Conservation (phyloP, 148 eudicot genomes). For the Amaranthus cruentus region DNA sequence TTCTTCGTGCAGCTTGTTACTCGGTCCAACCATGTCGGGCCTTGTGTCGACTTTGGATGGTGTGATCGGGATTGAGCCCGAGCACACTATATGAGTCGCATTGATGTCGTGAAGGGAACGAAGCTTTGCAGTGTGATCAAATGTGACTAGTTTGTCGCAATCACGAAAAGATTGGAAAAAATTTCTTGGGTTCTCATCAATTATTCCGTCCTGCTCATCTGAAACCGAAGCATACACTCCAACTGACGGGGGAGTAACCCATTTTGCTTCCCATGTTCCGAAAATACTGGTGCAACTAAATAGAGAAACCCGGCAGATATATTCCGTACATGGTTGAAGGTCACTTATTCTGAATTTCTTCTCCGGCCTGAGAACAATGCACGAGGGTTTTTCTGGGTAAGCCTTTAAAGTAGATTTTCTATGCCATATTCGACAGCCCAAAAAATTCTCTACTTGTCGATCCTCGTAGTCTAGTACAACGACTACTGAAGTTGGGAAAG, state of each 20-base stretch:
- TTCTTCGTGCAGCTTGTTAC: conserved; percentile 19
- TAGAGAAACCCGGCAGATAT: conserved; percentile 42
- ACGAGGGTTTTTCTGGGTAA: conserved; percentile 47
- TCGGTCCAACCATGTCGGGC: conserved; percentile 14
- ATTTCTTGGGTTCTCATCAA: conserved; percentile 12
- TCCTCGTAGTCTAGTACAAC: conserved; percentile 38
- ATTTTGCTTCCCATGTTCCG: conserved; percentile 46
- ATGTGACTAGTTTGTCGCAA: conserved; percentile 1
- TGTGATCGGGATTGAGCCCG: conserved; percentile 35
- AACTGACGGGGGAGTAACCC: conserved; percentile 40
- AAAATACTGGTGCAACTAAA: conserved; percentile 36
- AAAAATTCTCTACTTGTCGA: conserved; percentile 29
- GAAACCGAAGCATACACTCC: conserved; percentile 17
- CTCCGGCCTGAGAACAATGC: conserved; percentile 32
- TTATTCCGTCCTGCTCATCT: conserved; percentile 21
- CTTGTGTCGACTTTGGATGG: conserved; percentile 43
- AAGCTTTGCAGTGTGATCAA: conserved; percentile 21
- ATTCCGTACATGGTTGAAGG: conserved; percentile 44
- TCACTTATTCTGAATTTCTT: conserved; percentile 40
- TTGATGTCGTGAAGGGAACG: conserved; percentile 24
- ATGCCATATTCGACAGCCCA: conserved; percentile 52
- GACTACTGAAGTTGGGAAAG: conserved; percentile 36
- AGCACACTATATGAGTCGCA: conserved; percentile 19
- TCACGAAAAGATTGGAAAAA: conserved; percentile 17
- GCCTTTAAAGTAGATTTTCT: conserved; percentile 29